These are phyloP conservation scores for Agarophyton chilense DNA, from an alignment of 23 red algal genomes.

Conservation along the genomic window DNA sequence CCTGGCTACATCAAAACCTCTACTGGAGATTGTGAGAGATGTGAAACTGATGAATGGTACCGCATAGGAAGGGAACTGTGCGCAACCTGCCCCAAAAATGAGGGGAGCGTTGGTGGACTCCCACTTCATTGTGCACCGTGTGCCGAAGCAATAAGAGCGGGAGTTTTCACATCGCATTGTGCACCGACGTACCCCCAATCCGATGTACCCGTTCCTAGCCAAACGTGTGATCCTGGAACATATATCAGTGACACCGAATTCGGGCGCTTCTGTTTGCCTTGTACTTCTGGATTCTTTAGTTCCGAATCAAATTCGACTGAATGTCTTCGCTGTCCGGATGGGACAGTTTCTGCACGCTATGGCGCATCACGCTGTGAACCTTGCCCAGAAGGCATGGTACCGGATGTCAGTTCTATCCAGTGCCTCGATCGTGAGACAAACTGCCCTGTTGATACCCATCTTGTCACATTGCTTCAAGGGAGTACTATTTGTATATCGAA, in stretches of 20 bases:
- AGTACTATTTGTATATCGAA: not conserved
- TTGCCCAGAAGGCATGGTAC: not conserved
- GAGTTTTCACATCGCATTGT: not conserved
- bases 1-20: slow-evolving; percentile 3
- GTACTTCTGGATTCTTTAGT: not conserved
- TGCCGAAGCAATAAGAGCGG: not conserved
- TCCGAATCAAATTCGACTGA: not conserved
- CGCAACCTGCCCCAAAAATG: not conserved
- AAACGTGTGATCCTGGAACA: slow-evolving; percentile 1
- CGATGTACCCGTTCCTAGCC: not conserved
- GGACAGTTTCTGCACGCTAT: not conserved
- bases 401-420: not conserved
- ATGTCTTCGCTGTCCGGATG: not conserved
- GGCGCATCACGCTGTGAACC: not conserved
- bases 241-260: not conserved
- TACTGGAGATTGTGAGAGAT: not conserved
- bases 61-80: not conserved
- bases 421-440: not conserved
- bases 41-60: not conserved
- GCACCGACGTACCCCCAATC: not conserved
- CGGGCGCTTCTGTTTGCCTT: not conserved
- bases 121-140: not conserved
- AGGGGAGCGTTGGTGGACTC: slow-evolving; percentile 6
- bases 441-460: not conserved
- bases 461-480: not conserved